Base-by-base conservation (phyloP, 306 rosid species). In the Gynostemma pentaphyllum region DNA sequence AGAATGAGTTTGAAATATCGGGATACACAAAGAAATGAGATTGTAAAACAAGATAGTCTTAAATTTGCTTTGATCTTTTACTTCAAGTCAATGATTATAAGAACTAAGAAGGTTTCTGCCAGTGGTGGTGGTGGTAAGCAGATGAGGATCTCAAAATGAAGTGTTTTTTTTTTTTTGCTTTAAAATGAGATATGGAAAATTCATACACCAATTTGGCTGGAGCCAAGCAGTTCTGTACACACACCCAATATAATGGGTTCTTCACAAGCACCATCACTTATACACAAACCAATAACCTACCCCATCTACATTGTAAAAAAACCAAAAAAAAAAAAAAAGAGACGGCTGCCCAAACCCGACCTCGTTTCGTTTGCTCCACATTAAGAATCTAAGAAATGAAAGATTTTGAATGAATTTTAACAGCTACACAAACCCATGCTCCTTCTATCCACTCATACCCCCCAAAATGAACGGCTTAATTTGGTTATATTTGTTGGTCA, bases 281-380 rank as follows among this genome's bases (percentile, higher is more conserved):
- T 81, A 81, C 86, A 77, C 72, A 85, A 72, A 74, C n/a, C 73
- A 72, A 78, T 74, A 69, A 76, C 41, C 74, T 77, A 32, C 82
- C 72, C 74, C 82, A 75, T 77, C 84, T 74, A 74, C 76, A n/a
- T n/a, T n/a, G n/a, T n/a, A n/a, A n/a, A n/a, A n/a, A n/a, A n/a
- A n/a, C n/a, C n/a, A n/a, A n/a, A n/a, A n/a, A n/a, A n/a, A n/a
- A n/a, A n/a, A n/a, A n/a, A n/a, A n/a, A n/a, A n/a, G n/a, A n/a
- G n/a, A n/a, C n/a, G n/a, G n/a, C n/a, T n/a, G n/a, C n/a, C n/a
- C n/a, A n/a, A n/a, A n/a, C n/a, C n/a, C n/a, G n/a, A n/a, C n/a
- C n/a, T n/a, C n/a, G n/a, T n/a, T n/a, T n/a, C n/a, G n/a, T n/a
- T n/a, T n/a, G n/a, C n/a, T n/a, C n/a, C n/a, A n/a, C n/a, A n/a